phyloP scores from a whole-genome alignment of 2,329 filamentous ascomycete species.

The Calonectria pseudoturangicola region DNA sequence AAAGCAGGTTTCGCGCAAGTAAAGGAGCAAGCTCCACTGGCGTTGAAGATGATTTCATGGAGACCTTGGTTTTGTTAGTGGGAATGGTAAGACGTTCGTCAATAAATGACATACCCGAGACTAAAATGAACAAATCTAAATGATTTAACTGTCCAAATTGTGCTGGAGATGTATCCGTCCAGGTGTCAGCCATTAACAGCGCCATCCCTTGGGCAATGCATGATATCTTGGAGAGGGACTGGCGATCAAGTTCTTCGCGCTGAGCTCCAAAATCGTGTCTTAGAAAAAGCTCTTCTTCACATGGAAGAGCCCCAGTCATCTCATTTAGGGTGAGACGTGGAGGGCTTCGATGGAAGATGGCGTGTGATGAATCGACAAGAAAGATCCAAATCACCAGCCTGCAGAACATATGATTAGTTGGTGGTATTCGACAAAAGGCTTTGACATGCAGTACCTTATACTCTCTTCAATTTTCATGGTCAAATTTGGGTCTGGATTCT shows the following conservation, averaged over 20 bases:
- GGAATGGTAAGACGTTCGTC: not conserved
- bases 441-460: not conserved
- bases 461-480: not conserved
- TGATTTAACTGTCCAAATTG: conserved; percentile 13
- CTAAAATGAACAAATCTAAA: not conserved
- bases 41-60: conserved; percentile 22
- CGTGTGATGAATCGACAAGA: conserved; percentile 17
- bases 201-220: conserved; percentile 17
- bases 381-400: conserved; percentile 10
- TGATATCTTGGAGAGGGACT: not conserved
- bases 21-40: conserved; percentile 6
- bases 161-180: not conserved
- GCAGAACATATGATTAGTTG: not conserved
- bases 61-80: conserved; percentile 10
- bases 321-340: conserved; percentile 6
- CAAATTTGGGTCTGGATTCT: not conserved
- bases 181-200: not conserved
- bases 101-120: not conserved
- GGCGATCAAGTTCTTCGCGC: conserved; percentile 1
- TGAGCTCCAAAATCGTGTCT: not conserved
- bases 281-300: conserved; percentile 1
- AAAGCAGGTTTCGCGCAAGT: not conserved
- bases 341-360: conserved; percentile 4
- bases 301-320: conserved; percentile 1
- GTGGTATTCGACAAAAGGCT: too few relatives aligned